Evolutionary conservation across 495 filamentous ascomycete species (phyloP).

Genomic region (Aspergillus bridgeri): DNA sequence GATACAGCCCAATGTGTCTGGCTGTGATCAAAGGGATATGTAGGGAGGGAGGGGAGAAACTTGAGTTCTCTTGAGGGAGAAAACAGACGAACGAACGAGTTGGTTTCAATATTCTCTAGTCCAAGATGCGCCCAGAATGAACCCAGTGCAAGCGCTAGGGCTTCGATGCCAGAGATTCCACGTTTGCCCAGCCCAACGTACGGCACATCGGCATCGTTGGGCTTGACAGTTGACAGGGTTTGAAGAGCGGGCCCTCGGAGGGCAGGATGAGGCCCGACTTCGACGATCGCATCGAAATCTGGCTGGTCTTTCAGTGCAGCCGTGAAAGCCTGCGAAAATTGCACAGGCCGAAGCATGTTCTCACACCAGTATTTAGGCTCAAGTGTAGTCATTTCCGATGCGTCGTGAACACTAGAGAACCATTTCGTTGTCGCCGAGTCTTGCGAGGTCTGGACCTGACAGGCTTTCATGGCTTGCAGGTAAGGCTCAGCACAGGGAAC

Average conservation of each 20-base stretch:
- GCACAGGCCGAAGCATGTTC: conserved; percentile 13
- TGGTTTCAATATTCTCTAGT: not conserved
- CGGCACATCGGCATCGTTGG: not conserved
- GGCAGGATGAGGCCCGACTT: not conserved
- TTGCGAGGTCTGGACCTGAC: not conserved
- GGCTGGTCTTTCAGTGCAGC: not conserved
- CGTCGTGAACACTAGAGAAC: conserved; percentile 21
- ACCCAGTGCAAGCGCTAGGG: not conserved
- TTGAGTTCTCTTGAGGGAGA: not conserved
- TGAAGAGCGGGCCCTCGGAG: not conserved
- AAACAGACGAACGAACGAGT: not conserved
- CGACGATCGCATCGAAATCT: not conserved
- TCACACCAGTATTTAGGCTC: conserved; percentile 9
- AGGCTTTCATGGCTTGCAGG: conserved; percentile 11
- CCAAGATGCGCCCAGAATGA: not conserved
- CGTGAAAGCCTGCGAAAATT: conserved; percentile 3
- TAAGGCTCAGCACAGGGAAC: conserved; percentile 11
- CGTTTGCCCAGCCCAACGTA: not conserved
- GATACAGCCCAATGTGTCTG: not conserved
- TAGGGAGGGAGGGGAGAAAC: not conserved
- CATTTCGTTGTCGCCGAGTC: not conserved
- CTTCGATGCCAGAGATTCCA: not conserved
- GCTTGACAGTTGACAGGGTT: not conserved
- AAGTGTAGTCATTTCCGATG: not conserved
- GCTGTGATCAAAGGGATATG: not conserved